phyloP scores from a whole-genome alignment of 352 stramenopile genomes.

The Pythium plurisporium region DNA sequence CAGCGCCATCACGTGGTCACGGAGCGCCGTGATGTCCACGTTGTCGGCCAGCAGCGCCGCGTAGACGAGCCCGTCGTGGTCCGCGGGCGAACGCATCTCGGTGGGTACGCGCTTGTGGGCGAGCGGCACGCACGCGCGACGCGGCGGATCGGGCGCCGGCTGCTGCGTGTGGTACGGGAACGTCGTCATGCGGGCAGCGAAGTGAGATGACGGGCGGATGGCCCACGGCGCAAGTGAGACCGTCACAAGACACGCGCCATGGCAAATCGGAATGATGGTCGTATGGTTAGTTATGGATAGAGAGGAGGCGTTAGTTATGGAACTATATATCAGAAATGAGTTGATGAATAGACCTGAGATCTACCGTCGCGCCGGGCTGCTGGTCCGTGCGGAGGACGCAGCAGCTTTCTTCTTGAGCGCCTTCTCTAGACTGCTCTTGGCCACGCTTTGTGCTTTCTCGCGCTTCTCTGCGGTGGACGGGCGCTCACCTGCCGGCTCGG shows the following conservation, averaged over 20 bases:
- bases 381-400: too few relatives aligned
- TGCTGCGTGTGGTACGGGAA: constrained; percentile 20
- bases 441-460: constrained; percentile 4
- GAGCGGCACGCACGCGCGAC: constrained; percentile 36
- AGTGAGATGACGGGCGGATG: not conserved
- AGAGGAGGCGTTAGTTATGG: not conserved
- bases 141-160: constrained; percentile 34
- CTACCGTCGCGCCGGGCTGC: too few relatives aligned
- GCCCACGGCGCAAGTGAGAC: not conserved
- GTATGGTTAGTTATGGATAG: too few relatives aligned
- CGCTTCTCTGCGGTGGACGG: constrained; percentile 20
- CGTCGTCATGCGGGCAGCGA: not conserved
- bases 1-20: constrained; percentile 31
- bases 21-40: constrained; percentile 38
- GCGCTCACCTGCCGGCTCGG: not conserved
- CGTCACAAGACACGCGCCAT: not conserved
- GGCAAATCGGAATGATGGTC: constrained; percentile 10
- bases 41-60: constrained; percentile 34
- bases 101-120: constrained; percentile 51
- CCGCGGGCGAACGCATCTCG: constrained; percentile 36
- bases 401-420: constrained; percentile 40
- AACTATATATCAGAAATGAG: too few relatives aligned
- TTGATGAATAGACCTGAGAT: too few relatives aligned
- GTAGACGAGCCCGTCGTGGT: constrained; percentile 37
- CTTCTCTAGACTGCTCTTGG: constrained; percentile 39